Conservation (phyloP, 1,284 basidiomycete genomes). For the Earliella scabrosa region DNA sequence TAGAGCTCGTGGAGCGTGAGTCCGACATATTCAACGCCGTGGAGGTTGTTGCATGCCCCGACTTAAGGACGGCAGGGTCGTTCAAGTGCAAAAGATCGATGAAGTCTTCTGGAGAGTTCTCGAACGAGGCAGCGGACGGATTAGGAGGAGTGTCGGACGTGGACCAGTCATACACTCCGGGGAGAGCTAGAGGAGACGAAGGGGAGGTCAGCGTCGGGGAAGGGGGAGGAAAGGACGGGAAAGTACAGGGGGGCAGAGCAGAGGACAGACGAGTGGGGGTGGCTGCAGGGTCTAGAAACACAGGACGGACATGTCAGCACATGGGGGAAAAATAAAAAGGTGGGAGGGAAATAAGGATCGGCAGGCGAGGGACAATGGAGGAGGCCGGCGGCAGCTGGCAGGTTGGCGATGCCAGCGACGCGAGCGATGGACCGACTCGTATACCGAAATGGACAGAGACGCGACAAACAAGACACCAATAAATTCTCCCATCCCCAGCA, state of each 20-base stretch:
- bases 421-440: too few relatives aligned
- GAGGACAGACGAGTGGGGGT: conserved; percentile 22
- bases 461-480: too few relatives aligned
- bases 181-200: conserved; percentile 16
- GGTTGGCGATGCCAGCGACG: conserved; percentile 19
- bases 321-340: conserved; percentile 11
- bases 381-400: conserved; percentile 18
- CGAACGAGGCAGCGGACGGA: conserved; percentile 27
- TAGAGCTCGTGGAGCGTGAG: conserved; percentile 22
- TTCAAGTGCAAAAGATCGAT: conserved; percentile 22
- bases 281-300: conserved; percentile 20
- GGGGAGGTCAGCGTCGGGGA: not conserved
- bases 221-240: conserved; percentile 7
- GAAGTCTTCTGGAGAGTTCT: conserved; percentile 32
- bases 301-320: conserved; percentile 19
- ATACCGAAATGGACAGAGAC: too few relatives aligned
- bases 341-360: conserved; percentile 14
- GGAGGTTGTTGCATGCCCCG: conserved; percentile 25
- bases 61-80: conserved; percentile 25
- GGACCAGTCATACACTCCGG: conserved; percentile 26
- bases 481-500: too few relatives aligned
- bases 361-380: conserved; percentile 13
- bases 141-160: conserved; percentile 22
- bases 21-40: conserved; percentile 31
- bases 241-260: conserved; percentile 20